Conservation (phyloP, 2,329 filamentous ascomycete species). For the Ilyonectria robusta region DNA sequence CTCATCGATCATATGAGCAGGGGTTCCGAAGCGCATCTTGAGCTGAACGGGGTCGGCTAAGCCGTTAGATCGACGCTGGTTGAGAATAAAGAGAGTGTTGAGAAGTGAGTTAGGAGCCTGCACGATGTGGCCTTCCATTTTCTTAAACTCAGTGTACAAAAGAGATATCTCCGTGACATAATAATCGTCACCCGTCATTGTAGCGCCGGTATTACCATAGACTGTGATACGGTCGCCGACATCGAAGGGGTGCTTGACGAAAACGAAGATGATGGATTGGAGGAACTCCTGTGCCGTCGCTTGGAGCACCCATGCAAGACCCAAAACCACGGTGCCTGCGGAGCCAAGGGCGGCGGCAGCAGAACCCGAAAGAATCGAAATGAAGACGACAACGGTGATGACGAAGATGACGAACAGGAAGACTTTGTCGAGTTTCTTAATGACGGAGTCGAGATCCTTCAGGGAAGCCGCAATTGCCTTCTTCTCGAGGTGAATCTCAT, state of each 20-base stretch:
- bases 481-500: constrained; percentile 93
- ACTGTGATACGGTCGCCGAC: constrained; percentile 94
- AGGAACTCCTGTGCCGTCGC: constrained; percentile 95
- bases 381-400: constrained; percentile 86
- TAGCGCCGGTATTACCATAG: constrained; percentile 89
- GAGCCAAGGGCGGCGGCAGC: constrained; percentile 94
- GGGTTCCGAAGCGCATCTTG: constrained; percentile 90
- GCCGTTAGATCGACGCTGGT: constrained; percentile 90
- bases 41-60: constrained; percentile 89
- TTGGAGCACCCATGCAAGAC: constrained; percentile 92
- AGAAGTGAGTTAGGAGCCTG: constrained; percentile 96
- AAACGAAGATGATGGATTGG: constrained; percentile 94
- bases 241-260: constrained; percentile 97
- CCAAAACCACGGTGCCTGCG: constrained; percentile 88
- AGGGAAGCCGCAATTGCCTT: constrained; percentile 95
- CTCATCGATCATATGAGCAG: constrained; percentile 84
- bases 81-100: constrained; percentile 94
- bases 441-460: constrained; percentile 95
- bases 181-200: constrained; percentile 88
- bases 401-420: constrained; percentile 89
- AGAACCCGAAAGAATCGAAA: constrained; percentile 90
- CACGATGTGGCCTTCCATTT: constrained; percentile 96
- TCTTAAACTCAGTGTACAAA: constrained; percentile 97
- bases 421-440: constrained; percentile 89
- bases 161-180: constrained; percentile 96